Base-by-base conservation (phyloP, 805 yeast species). In the Saccharomycopsis olivae region DNA sequence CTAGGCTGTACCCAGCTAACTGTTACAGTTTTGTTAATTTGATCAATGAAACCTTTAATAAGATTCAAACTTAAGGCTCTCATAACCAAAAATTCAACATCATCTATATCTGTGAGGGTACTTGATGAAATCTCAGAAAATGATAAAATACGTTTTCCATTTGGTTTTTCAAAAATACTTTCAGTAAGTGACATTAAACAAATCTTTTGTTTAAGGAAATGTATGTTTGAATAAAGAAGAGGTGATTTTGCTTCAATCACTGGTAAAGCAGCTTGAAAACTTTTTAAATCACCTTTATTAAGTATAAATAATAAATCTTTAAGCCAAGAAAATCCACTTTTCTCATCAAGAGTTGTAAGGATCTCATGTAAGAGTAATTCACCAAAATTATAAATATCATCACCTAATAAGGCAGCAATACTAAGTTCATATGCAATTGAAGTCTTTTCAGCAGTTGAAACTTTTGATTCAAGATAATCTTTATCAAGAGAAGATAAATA, bases 1-100 rank as follows among this genome's bases (percentile, higher is more conserved):
- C 97, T 72, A 44, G 98, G 97, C 66, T 92, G 97, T 47, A 89
- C 79, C 98, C 98, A 92, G 20, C 82, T 76, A 35, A 92, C 77
- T 25, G 80, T 76, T 41, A 92, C 82, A 11, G 79, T 64, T 57
- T 79, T 74, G 36, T 74, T 73, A 32, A 87, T 84, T 63, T 92
- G 94, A 57, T 92, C 94, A 51, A 92, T 89, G 38, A 73, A 68
- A n/a, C 98, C 98, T 58, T 76, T 75, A 53, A 92, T 70, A 49
- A 92, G 68, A 14, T 83, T 84, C 42, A 92, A 65, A 48, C 92
- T 76, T 47, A 92, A 74, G 29, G 96, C 88, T 63, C 85, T 85
- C 81, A 92, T 88, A 24, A 89, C 79, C 54, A 92, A 67, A 52
- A 79, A 82, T 64, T 92, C 99, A 28, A 92, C 95, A 47, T 81